Conservation (phyloP, 208 protist genomes). For the Naegleria gruberi region DNA sequence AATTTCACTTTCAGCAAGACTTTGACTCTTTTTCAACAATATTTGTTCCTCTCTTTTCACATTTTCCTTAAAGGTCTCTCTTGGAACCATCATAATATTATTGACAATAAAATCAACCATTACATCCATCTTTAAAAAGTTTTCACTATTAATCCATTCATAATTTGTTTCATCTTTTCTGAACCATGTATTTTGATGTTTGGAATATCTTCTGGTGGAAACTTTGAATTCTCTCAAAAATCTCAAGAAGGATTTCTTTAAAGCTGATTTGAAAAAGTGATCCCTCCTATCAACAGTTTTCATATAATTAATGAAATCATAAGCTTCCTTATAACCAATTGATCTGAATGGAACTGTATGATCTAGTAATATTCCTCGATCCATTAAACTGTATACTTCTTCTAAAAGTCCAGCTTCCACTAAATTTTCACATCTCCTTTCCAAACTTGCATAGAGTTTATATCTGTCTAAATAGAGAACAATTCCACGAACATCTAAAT, state of each 20-base stretch:
- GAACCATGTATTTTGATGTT: constrained; percentile 9
- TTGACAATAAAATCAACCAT: background rate
- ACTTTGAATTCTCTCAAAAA: background rate
- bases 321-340: background rate
- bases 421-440: background rate
- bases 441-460: background rate
- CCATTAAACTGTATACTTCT: background rate
- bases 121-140: background rate
- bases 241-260: background rate
- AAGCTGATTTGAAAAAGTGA: background rate
- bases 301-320: background rate
- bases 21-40: background rate
- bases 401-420: background rate
- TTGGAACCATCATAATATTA: background rate
- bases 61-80: background rate
- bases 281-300: background rate
- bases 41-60: background rate
- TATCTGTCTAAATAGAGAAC: background rate
- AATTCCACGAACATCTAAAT: background rate
- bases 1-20: background rate
- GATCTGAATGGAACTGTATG: background rate
- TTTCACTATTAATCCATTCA: background rate
- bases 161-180: background rate
- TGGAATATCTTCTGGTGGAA: background rate
- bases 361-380: background rate